Evolutionary conservation across 495 filamentous ascomycete genomes (phyloP).

Genomic region (Hyaloscypha bicolor): DNA sequence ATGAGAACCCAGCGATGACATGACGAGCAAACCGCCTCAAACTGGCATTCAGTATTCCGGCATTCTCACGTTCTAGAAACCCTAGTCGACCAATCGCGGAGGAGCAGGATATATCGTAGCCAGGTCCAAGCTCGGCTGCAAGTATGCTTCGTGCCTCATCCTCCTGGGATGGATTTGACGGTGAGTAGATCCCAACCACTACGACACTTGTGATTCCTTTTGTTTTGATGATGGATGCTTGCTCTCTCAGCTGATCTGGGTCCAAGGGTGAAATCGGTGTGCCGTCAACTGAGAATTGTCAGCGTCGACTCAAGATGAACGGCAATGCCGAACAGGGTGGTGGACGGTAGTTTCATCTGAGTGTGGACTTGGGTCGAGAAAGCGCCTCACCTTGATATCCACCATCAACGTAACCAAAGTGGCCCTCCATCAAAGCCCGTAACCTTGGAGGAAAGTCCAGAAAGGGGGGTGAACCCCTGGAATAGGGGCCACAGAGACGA

Average conservation of each 20-base stretch:
- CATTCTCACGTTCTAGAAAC: constrained; percentile 55
- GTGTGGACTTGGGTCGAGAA: not conserved
- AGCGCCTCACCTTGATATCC: constrained; percentile 37
- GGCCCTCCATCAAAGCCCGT: constrained; percentile 39
- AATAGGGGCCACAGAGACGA: constrained; percentile 48
- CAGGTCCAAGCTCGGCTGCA: constrained; percentile 25
- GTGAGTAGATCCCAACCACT: constrained; percentile 44
- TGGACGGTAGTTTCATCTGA: not conserved
- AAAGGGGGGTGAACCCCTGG: constrained; percentile 47
- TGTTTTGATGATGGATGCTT: constrained; percentile 37
- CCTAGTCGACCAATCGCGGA: constrained; percentile 49
- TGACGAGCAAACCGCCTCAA: constrained; percentile 46
- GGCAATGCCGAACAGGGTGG: not conserved
- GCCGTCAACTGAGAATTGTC: constrained; percentile 39
- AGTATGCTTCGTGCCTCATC: constrained; percentile 25
- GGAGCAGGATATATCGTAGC: constrained; percentile 37
- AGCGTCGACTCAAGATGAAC: not conserved
- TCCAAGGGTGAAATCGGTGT: constrained; percentile 36
- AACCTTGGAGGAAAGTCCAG: constrained; percentile 43
- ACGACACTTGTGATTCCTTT: constrained; percentile 38
- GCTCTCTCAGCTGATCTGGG: constrained; percentile 34
- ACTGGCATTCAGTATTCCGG: constrained; percentile 53
- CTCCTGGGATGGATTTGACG: constrained; percentile 32
- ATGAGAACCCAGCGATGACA: constrained; percentile 46
- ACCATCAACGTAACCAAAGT: constrained; percentile 43